These are phyloP conservation scores for Powellomyces hirtus DNA, from an alignment of 192 early-diverging fungal genomes.

Conservation along the genomic window DNA sequence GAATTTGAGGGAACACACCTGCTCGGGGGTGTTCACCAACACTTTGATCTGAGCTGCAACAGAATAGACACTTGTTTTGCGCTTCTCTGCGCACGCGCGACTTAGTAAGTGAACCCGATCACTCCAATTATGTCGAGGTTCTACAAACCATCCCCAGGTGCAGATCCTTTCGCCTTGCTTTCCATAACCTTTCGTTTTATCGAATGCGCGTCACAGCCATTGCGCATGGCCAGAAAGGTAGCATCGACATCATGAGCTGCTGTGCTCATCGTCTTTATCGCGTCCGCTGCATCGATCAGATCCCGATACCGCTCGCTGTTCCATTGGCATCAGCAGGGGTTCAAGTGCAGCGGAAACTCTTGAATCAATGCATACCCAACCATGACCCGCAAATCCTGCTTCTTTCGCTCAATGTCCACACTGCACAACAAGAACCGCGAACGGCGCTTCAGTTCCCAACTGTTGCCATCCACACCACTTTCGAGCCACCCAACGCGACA, in stretches of 20 bases:
- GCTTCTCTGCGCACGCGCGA: not conserved
- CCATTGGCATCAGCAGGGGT: not conserved
- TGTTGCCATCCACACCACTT: not conserved
- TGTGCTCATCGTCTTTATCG: constrained; percentile 69
- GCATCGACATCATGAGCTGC: constrained; percentile 51
- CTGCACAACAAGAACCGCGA: constrained; percentile 46
- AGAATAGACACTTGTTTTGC: constrained; percentile 53
- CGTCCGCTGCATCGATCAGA: constrained; percentile 78
- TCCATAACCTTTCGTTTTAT: constrained; percentile 19
- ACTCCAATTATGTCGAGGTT: no score
- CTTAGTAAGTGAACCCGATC: no score
- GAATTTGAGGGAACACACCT: constrained; percentile 66
- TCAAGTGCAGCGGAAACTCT: constrained; percentile 2
- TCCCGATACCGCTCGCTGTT: constrained; percentile 81
- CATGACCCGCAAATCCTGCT: constrained; percentile 78
- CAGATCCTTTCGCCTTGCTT: not conserved
- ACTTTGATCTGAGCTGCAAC: constrained; percentile 80
- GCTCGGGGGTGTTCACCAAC: constrained; percentile 82
- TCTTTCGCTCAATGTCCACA: constrained; percentile 74
- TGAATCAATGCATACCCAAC: constrained; percentile 74
- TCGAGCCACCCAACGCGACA: no score
- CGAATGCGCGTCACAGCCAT: constrained; percentile 52
- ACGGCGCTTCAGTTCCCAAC: not conserved
- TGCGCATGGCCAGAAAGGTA: constrained; percentile 58
- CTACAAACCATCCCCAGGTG: not conserved